Evolutionary conservation across 2,329 filamentous ascomycete genomes (phyloP).

Genomic region (Exophiala oligosperma): DNA sequence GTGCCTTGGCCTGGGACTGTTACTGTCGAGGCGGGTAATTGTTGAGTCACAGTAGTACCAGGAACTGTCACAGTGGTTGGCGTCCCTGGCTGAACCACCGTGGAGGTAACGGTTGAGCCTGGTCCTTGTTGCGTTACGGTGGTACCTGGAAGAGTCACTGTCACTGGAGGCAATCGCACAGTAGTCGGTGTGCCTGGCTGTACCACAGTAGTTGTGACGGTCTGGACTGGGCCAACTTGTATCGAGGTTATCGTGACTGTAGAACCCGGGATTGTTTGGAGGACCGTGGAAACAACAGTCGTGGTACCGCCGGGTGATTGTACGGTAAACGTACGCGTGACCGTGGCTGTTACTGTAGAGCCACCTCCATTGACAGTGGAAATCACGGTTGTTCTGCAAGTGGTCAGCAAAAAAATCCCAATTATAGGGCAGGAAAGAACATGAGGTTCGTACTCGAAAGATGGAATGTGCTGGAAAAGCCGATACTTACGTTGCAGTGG

Average conservation of each 20-base stretch:
- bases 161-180: no score
- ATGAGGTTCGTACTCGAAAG: no score
- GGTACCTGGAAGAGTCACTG: no score
- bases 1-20: no score
- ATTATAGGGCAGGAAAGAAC: neutral
- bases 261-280: neutral
- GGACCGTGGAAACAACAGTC: neutral
- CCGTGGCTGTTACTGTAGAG: neutral
- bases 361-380: neutral
- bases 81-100: no score
- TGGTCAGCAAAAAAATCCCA: neutral
- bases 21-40: no score
- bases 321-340: neutral
- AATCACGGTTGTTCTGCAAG: neutral
- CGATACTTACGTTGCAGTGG: no score
- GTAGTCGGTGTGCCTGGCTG: neutral
- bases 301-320: neutral
- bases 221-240: neutral
- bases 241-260: neutral
- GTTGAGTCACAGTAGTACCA: no score
- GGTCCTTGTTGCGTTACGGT: neutral
- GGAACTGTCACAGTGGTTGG: no score
- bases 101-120: neutral
- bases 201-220: neutral
- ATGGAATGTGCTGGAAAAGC: no score